Conservation (phyloP, 1,284 basidiomycete species). For the Naganishia albida region DNA sequence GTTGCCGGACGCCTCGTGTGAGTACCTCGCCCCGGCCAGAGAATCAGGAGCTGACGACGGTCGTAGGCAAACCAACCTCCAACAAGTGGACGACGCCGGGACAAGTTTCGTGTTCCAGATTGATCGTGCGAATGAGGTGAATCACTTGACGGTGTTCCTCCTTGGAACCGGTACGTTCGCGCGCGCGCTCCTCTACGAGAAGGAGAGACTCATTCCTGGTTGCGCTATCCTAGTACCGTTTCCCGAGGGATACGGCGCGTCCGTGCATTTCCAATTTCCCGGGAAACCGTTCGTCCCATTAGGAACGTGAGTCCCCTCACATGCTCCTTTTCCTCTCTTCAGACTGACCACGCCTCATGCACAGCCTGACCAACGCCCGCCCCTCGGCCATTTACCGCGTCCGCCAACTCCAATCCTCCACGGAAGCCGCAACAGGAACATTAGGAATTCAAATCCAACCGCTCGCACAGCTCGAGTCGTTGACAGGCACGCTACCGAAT, state of each 20-base stretch:
- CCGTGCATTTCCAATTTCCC: constrained; percentile 87
- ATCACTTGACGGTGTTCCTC: constrained; percentile 86
- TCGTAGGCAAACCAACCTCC: constrained; percentile 52
- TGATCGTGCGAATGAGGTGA: constrained; percentile 72
- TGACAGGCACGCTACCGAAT: constrained; percentile 60
- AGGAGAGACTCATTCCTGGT: neutral
- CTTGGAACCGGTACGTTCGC: constrained; percentile 69
- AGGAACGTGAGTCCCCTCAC: constrained; percentile 68
- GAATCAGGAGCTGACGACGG: neutral
- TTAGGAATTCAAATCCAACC: constrained; percentile 62
- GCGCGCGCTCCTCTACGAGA: constrained; percentile 5
- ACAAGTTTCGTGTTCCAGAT: constrained; percentile 66
- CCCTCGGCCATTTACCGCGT: constrained; percentile 89
- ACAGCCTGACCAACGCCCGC: constrained; percentile 83
- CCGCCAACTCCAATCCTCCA: constrained; percentile 59
- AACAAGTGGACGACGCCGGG: constrained; percentile 39
- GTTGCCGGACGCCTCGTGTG: constrained; percentile 53
- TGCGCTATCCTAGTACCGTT: constrained; percentile 70
- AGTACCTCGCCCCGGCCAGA: constrained; percentile 30
- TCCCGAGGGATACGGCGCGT: constrained; percentile 83
- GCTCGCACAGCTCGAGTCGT: constrained; percentile 51
- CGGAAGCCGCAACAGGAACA: constrained; percentile 52
- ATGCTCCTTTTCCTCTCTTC: neutral
- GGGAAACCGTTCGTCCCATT: constrained; percentile 83
- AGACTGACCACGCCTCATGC: neutral